Percentiles rank a stretch among this genome's conserved stretches.
Evolutionary conservation across 805 yeast genomes (phyloP).

Genomic region (Spathaspora arborariae): DNA sequence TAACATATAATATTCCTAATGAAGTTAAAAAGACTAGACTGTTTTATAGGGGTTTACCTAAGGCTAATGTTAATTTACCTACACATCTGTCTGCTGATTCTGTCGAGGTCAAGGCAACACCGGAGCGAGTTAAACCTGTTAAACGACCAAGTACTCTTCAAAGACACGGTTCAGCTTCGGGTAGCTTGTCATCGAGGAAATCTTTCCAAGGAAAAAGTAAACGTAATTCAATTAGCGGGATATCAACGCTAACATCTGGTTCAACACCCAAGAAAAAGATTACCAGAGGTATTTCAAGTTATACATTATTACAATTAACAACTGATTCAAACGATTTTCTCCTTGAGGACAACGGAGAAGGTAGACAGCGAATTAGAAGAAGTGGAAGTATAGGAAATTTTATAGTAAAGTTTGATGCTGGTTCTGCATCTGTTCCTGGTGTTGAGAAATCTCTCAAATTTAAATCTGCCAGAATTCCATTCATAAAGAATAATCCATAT

Average conservation of each 20-base stretch:
- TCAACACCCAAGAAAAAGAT: conserved; percentile 14
- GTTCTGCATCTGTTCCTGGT: neutral
- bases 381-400: conserved; percentile 25
- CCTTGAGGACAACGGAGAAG: conserved; percentile 7
- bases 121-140: neutral
- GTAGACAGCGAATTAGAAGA: neutral
- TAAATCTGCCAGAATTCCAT: conserved; percentile 20
- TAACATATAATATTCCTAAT: conserved; percentile 3
- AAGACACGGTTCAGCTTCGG: conserved; percentile 21
- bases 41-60: conserved; percentile 1
- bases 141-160: conserved; percentile 8
- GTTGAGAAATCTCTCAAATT: conserved; percentile 3
- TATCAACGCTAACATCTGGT: neutral
- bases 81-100: neutral
- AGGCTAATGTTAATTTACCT: neutral
- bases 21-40: neutral
- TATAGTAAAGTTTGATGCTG: conserved; percentile 8
- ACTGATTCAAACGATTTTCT: conserved; percentile 1
- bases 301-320: conserved; percentile 6
- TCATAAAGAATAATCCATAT: conserved; percentile 22
- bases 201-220: conserved; percentile 7
- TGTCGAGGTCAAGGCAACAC: neutral
- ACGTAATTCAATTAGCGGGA: conserved; percentile 14
- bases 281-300: conserved; percentile 18
- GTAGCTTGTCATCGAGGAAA: neutral